Evolutionary conservation across 257 asterid genomes (phyloP), one percentile per base, ranked within the genome.

Genomic region (Orobanche coerulescens): DNA sequence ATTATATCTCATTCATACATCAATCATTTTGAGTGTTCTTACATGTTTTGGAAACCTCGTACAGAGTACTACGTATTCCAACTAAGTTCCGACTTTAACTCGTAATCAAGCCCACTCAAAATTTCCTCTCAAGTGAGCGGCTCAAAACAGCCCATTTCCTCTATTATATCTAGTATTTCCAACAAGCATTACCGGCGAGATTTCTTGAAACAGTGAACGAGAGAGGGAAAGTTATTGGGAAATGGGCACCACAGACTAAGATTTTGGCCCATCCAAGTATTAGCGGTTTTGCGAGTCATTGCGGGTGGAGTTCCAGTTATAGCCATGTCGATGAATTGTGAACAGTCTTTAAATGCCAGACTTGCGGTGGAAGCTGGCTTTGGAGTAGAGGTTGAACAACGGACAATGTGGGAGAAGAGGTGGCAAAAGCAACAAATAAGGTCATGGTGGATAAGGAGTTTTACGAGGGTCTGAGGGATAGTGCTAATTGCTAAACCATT

Each of bases 221-320:
- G 20, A 68, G 58, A n/a, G 46, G 68, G 24, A 5, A 39, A 1
- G 15, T 73, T 1, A 53, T 60, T 20, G n/a, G n/a, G n/a, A 25
- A n/a, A 6, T 73, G 78, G 78, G 78, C 71, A 3, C 75, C 78
- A 33, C 71, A 73, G 47, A 31, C 55, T 0, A 50, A 43, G 60
- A 73, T 73, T 28, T 63, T 73, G 10, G 43, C 36, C 20, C 78
- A 68, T 34, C 9, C 64, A 4, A 73, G 67, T 30, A 42, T 34
- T 43, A 74, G 78, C 16, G 74, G 71, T 44, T 73, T 68, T 39
- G 52, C 61, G 64, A 68, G 78, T 10, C 78, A 73, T 14, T 73
- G 71, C 25, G 78, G 78, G 34, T 68, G 78, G 71, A 64, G 63
- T 58, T 73, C 78, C 6, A 25, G 19, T 73, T 12, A 23, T 73